These are phyloP conservation scores for Solanum acaule DNA, from an alignment of 257 asterid genomes.

Conservation along the genomic window DNA sequence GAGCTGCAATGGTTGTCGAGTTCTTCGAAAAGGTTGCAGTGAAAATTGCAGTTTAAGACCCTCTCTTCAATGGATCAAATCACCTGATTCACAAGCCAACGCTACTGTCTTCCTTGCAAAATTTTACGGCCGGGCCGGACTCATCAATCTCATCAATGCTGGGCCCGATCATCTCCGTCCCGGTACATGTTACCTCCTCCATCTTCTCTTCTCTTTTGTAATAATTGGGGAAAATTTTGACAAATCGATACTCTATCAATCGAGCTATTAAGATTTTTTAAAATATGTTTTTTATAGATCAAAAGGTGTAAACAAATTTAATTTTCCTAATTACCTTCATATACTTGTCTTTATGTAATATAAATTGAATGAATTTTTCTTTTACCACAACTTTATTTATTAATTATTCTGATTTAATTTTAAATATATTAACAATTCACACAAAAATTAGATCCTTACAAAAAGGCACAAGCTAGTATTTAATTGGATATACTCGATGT, in stretches of 20 bases:
- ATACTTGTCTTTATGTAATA: no score
- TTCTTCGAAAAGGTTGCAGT: constrained; percentile 78
- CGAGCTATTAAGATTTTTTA: neutral
- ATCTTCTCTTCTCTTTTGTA: neutral
- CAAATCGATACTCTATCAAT: no score
- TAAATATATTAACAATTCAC: no score
- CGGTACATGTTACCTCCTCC: constrained; percentile 17
- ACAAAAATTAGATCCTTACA: neutral
- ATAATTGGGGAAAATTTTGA: neutral
- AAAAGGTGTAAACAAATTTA: no score
- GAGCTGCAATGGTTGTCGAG: constrained; percentile 91
- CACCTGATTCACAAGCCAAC: constrained; percentile 66
- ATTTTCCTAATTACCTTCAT: neutral
- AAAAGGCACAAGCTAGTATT: neutral
- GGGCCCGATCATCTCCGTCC: constrained; percentile 56
- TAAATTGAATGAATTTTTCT: neutral
- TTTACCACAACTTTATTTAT: neutral
- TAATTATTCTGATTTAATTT: no score
- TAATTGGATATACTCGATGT: neutral
- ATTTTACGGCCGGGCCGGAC: constrained; percentile 89
- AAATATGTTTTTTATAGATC: neutral
- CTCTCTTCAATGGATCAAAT: constrained; percentile 57
- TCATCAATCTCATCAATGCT: constrained; percentile 58
- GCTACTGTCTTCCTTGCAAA: constrained; percentile 83
- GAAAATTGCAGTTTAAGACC: constrained; percentile 50